phyloP scores from a whole-genome alignment of 768 basidiomycete species.

The Tremella mesenterica region DNA sequence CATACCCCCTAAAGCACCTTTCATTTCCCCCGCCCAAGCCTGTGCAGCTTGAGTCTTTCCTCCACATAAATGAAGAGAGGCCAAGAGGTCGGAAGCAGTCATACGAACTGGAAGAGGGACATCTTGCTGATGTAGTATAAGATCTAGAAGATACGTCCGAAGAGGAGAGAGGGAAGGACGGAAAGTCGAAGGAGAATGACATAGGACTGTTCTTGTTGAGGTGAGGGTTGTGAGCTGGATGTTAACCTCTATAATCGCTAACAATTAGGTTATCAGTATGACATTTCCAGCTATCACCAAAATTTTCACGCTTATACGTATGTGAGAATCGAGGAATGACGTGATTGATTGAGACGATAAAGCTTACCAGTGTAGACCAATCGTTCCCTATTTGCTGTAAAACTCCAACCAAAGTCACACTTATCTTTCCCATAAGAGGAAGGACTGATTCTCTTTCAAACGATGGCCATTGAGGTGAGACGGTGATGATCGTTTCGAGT shows the following conservation, averaged over 20 bases:
- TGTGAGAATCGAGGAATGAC: background rate
- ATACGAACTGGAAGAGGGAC: conserved; percentile 7
- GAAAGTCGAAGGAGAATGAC: conserved; percentile 37
- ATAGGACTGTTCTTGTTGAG: conserved; percentile 20
- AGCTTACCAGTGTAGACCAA: background rate
- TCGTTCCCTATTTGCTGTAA: background rate
- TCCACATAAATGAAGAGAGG: conserved; percentile 18
- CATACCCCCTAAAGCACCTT: conserved; percentile 27
- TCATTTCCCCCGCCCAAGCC: conserved; percentile 26
- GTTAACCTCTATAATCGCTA: too few relatives aligned
- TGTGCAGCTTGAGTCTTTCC: conserved; percentile 26
- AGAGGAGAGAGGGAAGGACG: conserved; percentile 35
- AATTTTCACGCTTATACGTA: too few relatives aligned
- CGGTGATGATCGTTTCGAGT: conserved; percentile 7
- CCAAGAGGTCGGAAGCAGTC: conserved; percentile 13
- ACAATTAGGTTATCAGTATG: too few relatives aligned
- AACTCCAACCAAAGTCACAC: conserved; percentile 5
- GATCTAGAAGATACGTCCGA: conserved; percentile 12
- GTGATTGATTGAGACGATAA: too few relatives aligned
- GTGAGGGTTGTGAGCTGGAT: conserved; percentile 17
- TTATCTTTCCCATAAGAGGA: conserved; percentile 33
- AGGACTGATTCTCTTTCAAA: conserved; percentile 33
- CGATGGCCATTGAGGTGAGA: conserved; percentile 20
- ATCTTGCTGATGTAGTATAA: conserved; percentile 16
- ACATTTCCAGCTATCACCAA: too few relatives aligned